Conservation (phyloP, 2,329 filamentous ascomycete species). For the Cercospora sesami region DNA sequence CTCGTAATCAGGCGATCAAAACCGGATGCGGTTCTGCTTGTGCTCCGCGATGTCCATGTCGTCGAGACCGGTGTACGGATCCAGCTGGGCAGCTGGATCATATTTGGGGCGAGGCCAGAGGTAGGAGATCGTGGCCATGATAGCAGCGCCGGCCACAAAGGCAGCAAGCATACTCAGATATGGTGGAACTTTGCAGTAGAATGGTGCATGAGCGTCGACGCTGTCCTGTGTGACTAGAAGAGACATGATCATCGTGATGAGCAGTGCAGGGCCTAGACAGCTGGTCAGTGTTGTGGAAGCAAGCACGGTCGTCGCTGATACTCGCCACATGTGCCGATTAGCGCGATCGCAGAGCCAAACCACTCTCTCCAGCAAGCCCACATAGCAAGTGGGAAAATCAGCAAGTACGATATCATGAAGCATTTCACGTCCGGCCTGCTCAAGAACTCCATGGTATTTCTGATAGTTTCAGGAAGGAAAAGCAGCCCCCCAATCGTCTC, state of each 20-base stretch:
- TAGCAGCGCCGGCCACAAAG: neutral
- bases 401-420: neutral
- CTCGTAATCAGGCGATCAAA: neutral
- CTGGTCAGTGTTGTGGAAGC: neutral
- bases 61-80: neutral
- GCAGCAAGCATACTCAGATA: neutral
- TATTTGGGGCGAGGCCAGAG: neutral
- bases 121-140: neutral
- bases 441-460: neutral
- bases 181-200: neutral
- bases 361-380: neutral
- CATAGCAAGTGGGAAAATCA: neutral
- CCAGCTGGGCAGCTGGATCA: conserved; percentile 7
- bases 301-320: neutral
- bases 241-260: neutral
- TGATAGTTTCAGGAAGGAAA: neutral
- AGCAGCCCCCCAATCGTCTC: neutral
- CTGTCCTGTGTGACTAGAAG: neutral
- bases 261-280: neutral
- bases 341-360: neutral
- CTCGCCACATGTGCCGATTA: neutral
- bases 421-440: neutral
- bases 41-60: conserved; percentile 12
- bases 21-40: neutral
- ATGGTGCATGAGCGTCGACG: neutral